These are phyloP conservation scores for Pythium inflatum DNA, from an alignment of 352 stramenopile genomes.

Conservation along the genomic window DNA sequence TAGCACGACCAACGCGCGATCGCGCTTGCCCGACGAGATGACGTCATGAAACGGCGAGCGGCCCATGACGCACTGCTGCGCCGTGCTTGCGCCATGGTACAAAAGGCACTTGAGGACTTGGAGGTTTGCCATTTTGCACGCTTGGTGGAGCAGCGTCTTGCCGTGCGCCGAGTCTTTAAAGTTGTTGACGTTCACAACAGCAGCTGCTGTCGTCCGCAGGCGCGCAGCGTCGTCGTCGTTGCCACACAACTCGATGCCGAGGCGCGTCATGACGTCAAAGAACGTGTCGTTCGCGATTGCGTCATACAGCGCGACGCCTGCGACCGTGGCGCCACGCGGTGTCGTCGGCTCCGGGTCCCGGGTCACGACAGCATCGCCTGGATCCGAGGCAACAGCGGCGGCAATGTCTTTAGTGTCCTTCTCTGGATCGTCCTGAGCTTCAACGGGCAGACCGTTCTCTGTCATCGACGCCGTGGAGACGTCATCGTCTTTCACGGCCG, in stretches of 20 bases:
- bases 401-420: not conserved
- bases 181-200: conserved; percentile 40
- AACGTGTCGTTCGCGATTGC: conserved; percentile 27
- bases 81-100: conserved; percentile 51
- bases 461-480: conserved; percentile 13
- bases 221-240: conserved; percentile 21
- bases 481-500: conserved; percentile 5
- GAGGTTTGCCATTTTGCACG: conserved; percentile 53
- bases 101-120: conserved; percentile 61
- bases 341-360: conserved; percentile 28
- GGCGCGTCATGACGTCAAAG: conserved; percentile 22
- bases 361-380: no score
- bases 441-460: not conserved
- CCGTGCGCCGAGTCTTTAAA: conserved; percentile 51
- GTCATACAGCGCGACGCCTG: conserved; percentile 16
- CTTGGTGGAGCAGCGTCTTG: conserved; percentile 71
- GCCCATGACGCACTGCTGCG: conserved; percentile 49
- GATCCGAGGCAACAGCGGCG: no score
- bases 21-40: conserved; percentile 36
- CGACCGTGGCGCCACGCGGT: conserved; percentile 18
- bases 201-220: not conserved
- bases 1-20: conserved; percentile 43
- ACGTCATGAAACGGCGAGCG: conserved; percentile 68
- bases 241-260: conserved; percentile 26
- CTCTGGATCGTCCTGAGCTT: not conserved